Percentiles rank a stretch among this genome's conserved stretches.
phyloP scores from a whole-genome alignment of 805 yeast genomes.

The Candida manassasensis region DNA sequence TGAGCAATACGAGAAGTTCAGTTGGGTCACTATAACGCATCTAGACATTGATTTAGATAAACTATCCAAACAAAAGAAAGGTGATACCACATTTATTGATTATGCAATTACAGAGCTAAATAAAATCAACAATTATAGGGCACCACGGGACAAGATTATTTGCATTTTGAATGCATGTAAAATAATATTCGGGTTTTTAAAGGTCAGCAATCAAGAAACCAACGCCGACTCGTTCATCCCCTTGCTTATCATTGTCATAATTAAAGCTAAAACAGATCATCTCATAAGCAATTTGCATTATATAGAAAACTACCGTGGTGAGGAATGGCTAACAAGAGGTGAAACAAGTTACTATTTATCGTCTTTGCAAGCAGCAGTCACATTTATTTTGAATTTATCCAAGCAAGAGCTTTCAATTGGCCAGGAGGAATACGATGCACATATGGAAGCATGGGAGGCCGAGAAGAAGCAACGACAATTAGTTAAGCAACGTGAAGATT shows the following conservation, averaged over 20 bases:
- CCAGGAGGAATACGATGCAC: constrained; percentile 54
- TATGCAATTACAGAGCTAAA: constrained; percentile 67
- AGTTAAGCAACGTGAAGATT: not conserved
- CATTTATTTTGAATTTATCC: constrained; percentile 64
- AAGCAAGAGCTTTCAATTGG: constrained; percentile 55
- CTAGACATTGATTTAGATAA: constrained; percentile 59
- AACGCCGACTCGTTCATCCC: constrained; percentile 97
- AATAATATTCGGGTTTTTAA: constrained; percentile 81
- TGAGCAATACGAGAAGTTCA: constrained; percentile 53
- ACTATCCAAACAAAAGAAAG: constrained; percentile 26
- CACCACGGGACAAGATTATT: constrained; percentile 92
- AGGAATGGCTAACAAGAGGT: constrained; percentile 67
- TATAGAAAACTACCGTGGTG: constrained; percentile 78
- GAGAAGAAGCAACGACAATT: constrained; percentile 19
- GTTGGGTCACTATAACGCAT: constrained; percentile 71
- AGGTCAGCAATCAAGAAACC: constrained; percentile 61
- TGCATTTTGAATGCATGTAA: constrained; percentile 90
- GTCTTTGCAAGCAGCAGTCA: constrained; percentile 84
- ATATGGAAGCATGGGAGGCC: constrained; percentile 48
- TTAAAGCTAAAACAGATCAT: constrained; percentile 60
- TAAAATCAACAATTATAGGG: constrained; percentile 77
- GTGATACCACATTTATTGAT: constrained; percentile 46
- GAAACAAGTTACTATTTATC: constrained; percentile 90
- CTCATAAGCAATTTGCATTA: constrained; percentile 78
- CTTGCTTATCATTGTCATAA: constrained; percentile 68